These are phyloP conservation scores for Vigna angularis DNA, from an alignment of 306 rosid genomes.

Conservation along the genomic window DNA sequence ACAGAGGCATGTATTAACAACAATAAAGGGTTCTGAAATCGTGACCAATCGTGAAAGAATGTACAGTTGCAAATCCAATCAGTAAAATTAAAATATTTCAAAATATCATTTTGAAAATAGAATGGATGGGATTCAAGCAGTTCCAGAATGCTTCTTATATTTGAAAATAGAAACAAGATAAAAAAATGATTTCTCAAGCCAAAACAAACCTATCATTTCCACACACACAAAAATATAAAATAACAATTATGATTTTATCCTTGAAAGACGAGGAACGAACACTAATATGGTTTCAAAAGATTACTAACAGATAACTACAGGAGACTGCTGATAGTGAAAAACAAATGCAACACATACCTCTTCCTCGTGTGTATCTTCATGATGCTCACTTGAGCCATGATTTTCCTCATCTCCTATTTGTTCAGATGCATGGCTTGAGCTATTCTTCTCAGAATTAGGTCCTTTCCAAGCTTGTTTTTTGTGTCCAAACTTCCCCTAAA, in stretches of 20 bases:
- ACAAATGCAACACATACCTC: constrained; percentile 58
- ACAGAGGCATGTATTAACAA: neutral
- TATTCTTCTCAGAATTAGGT: constrained; percentile 70
- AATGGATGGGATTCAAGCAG: neutral
- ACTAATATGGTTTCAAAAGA: too few relatives aligned
- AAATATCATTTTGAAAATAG: neutral
- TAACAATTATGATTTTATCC: too few relatives aligned
- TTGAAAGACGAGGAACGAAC: too few relatives aligned
- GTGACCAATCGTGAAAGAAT: neutral
- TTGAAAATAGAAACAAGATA: too few relatives aligned
- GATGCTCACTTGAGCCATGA: constrained; percentile 70
- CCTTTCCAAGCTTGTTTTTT: constrained; percentile 73
- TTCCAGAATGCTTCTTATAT: neutral
- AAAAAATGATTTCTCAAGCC: too few relatives aligned
- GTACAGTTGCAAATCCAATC: neutral
- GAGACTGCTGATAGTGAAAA: neutral
- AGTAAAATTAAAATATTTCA: neutral
- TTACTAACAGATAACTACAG: neutral
- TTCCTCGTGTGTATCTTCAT: constrained; percentile 68
- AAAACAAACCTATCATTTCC: too few relatives aligned
- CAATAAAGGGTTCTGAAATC: neutral
- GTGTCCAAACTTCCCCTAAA: constrained; percentile 73
- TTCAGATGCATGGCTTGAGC: constrained; percentile 56
- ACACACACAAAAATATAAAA: too few relatives aligned
- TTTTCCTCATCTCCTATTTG: constrained; percentile 66